Conservation (phyloP, 1,284 basidiomycete species). For the Cryptococcus wingfieldii region DNA sequence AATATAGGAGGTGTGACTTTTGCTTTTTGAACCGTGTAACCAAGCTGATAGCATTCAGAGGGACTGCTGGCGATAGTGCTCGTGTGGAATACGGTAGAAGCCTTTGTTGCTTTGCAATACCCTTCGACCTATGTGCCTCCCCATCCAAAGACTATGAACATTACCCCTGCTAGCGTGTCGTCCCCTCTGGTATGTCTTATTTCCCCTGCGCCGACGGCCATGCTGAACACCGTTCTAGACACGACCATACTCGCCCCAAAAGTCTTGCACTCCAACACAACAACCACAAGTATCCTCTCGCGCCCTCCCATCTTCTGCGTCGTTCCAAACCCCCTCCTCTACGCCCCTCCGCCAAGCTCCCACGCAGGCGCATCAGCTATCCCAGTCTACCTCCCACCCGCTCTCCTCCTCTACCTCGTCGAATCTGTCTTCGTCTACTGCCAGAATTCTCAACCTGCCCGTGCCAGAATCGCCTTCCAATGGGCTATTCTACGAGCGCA, state of each 20-base stretch:
- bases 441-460: constrained; percentile 31
- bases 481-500: constrained; percentile 35
- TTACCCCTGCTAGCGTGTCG: constrained; percentile 26
- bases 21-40: not conserved
- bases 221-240: not conserved
- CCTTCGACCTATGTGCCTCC: constrained; percentile 20
- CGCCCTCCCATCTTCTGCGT: constrained; percentile 5
- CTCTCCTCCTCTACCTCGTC: constrained; percentile 8
- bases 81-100: constrained; percentile 33
- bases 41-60: constrained; percentile 21
- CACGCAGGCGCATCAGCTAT: not conserved
- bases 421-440: constrained; percentile 28
- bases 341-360: too few relatives aligned
- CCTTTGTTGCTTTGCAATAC: constrained; percentile 27
- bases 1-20: constrained; percentile 14
- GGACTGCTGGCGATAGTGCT: constrained; percentile 19
- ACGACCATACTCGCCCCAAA: not conserved
- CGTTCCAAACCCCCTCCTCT: constrained; percentile 4
- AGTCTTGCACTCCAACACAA: not conserved
- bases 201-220: not conserved
- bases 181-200: constrained; percentile 36
- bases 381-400: constrained; percentile 2
- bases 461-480: constrained; percentile 10
- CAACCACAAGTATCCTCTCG: not conserved
- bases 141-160: constrained; percentile 12